Evolutionary conservation across 495 filamentous ascomycete genomes (phyloP).

Genomic region (Ascodesmis nigricans): DNA sequence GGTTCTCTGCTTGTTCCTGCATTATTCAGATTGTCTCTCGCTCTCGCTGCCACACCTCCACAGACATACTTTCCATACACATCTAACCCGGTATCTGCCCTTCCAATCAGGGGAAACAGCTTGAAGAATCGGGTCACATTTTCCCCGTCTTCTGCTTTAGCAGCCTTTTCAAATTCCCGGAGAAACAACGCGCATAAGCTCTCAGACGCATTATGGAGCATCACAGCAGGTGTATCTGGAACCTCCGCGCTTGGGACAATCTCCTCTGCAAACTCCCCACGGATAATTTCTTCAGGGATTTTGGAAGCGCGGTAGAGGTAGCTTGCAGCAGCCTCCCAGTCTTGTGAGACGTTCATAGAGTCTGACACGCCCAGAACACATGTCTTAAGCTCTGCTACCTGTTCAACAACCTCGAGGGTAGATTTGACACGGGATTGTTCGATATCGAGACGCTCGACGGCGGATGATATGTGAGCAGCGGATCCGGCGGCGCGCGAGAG

Average conservation of each 20-base stretch:
- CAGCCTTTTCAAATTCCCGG: conserved; percentile 85
- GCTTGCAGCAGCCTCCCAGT: conserved; percentile 89
- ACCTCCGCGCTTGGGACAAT: conserved; percentile 92
- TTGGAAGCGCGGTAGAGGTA: conserved; percentile 65
- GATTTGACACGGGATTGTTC: conserved; percentile 79
- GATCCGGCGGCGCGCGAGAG: conserved; percentile 64
- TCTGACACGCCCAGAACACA: conserved; percentile 89
- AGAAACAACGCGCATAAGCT: conserved; percentile 73
- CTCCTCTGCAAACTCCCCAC: conserved; percentile 71
- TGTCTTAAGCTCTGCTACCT: conserved; percentile 85
- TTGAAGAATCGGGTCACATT: conserved; percentile 95
- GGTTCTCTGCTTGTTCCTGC: conserved; percentile 29
- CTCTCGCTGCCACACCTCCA: conserved; percentile 65
- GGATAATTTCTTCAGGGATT: conserved; percentile 55
- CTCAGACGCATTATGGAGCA: conserved; percentile 67
- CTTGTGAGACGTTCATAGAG: conserved; percentile 91
- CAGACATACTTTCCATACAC: conserved; percentile 92
- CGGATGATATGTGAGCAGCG: conserved; percentile 62
- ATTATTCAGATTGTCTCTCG: conserved; percentile 47
- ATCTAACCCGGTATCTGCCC: conserved; percentile 71
- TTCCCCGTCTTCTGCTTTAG: conserved; percentile 57
- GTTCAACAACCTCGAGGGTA: conserved; percentile 80
- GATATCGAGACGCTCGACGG: conserved; percentile 65
- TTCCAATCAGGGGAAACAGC: conserved; percentile 82
- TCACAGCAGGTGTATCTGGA: conserved; percentile 71